These are phyloP conservation scores for Bisporella sp. DNA, from an alignment of 2,329 filamentous ascomycete species.

Conservation along the genomic window DNA sequence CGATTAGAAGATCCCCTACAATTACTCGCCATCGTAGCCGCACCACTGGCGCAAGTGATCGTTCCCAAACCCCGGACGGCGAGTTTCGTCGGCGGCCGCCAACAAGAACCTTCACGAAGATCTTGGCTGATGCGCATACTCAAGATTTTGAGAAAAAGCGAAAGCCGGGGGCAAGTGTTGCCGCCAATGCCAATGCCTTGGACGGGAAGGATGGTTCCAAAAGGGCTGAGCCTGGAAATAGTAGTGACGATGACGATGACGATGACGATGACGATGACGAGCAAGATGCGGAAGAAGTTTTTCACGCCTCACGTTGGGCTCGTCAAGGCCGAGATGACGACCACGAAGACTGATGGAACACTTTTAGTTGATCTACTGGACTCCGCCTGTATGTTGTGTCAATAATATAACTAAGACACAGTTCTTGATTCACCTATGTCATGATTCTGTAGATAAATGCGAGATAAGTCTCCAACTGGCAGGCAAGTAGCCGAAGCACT, in stretches of 20 bases:
- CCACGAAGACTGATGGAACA: too few species aligned
- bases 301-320: constrained; percentile 9
- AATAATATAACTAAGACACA: too few species aligned
- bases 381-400: too few species aligned
- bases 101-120: constrained; percentile 42
- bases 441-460: too few species aligned
- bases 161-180: constrained; percentile 25
- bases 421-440: too few species aligned
- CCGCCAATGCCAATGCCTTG: constrained; percentile 4
- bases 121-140: constrained; percentile 78
- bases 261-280: constrained; percentile 19
- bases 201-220: constrained; percentile 5
- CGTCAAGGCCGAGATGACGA: too few species aligned
- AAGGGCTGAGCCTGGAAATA: not conserved
- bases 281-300: constrained; percentile 17
- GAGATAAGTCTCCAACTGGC: too few species aligned
- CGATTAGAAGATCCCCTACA: constrained; percentile 8
- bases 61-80: constrained; percentile 5
- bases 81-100: constrained; percentile 9
- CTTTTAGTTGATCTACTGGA: too few species aligned
- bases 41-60: constrained; percentile 16
- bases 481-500: too few species aligned
- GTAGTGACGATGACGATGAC: constrained; percentile 10
- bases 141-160: constrained; percentile 87
- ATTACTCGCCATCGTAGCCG: constrained; percentile 15